phyloP scores from a whole-genome alignment of 306 rosid species.

The Quercus mongolica region DNA sequence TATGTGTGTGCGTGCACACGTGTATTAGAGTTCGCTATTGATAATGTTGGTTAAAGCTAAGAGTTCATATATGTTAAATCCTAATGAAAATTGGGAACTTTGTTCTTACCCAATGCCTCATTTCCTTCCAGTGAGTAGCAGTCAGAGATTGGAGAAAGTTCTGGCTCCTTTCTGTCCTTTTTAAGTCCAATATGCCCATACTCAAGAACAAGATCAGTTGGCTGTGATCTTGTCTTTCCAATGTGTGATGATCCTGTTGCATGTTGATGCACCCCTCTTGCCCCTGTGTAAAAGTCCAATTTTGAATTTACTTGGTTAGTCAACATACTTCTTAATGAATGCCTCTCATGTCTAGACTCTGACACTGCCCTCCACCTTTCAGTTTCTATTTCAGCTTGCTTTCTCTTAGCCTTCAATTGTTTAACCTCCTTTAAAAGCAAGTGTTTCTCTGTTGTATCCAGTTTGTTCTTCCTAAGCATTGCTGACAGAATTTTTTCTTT shows the following conservation, averaged over 20 bases:
- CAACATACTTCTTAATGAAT: slow-evolving; percentile 73
- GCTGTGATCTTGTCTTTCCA: slow-evolving; percentile 26
- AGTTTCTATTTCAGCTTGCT: slow-evolving; percentile 83
- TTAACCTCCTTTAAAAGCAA: slow-evolving; percentile 83
- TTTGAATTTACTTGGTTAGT: slow-evolving; percentile 53
- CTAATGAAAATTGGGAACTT: slow-evolving; percentile 6
- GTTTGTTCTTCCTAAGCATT: slow-evolving; percentile 82
- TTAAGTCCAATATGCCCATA: slow-evolving; percentile 25
- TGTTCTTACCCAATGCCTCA: slow-evolving; percentile 54
- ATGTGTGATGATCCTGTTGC: slow-evolving; percentile 48
- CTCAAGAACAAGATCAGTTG: slow-evolving; percentile 23
- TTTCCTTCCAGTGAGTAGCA: slow-evolving; percentile 41
- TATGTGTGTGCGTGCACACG: background rate
- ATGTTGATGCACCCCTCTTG: slow-evolving; percentile 34
- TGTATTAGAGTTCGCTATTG: background rate
- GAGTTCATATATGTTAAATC: background rate
- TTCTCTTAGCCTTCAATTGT: slow-evolving; percentile 76
- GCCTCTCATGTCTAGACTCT: slow-evolving; percentile 76
- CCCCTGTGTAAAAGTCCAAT: slow-evolving; percentile 46
- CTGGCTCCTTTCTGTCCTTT: slow-evolving; percentile 28
- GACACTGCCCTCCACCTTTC: slow-evolving; percentile 79
- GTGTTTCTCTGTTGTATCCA: slow-evolving; percentile 78
- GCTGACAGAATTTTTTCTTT: slow-evolving; percentile 93
- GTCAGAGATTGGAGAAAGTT: slow-evolving; percentile 41
- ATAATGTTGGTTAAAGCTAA: background rate